phyloP scores from a whole-genome alignment of 257 asterid species.

The Salvia miltiorrhiza region DNA sequence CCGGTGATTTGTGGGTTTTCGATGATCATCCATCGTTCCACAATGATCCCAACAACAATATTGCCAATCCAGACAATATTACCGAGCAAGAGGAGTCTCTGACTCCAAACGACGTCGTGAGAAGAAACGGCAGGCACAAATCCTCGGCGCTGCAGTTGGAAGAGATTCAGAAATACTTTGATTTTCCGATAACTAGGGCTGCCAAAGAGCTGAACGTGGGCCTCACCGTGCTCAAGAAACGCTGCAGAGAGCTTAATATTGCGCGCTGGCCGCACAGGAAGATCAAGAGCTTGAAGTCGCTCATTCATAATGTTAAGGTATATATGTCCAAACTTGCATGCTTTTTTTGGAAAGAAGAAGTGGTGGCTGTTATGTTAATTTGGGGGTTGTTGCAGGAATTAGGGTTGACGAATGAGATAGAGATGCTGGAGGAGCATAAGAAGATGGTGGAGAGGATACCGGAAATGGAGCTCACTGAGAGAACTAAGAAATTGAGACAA shows the following conservation, averaged over 20 bases:
- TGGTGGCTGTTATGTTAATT: too few species aligned
- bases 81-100: constrained; percentile 7
- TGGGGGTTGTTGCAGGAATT: constrained; percentile 65
- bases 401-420: constrained; percentile 63
- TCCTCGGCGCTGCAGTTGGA: constrained; percentile 43
- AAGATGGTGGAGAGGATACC: constrained; percentile 61
- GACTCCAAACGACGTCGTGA: neutral
- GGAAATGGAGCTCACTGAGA: constrained; percentile 73
- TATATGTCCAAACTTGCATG: too few species aligned
- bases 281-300: constrained; percentile 82
- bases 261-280: constrained; percentile 87
- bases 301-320: constrained; percentile 75
- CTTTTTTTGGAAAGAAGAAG: too few species aligned
- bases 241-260: constrained; percentile 74
- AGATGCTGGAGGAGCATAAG: constrained; percentile 71
- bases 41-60: neutral
- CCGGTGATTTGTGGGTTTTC: constrained; percentile 41
- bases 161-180: constrained; percentile 67
- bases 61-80: neutral
- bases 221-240: constrained; percentile 68
- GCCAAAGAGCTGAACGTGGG: constrained; percentile 80
- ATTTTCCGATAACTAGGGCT: constrained; percentile 71
- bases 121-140: constrained; percentile 33
- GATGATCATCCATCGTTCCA: constrained; percentile 22
- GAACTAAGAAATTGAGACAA: constrained; percentile 77